These are phyloP conservation scores for Ustilago xerochloae DNA, from an alignment of 1,284 basidiomycete genomes.

Conservation along the genomic window DNA sequence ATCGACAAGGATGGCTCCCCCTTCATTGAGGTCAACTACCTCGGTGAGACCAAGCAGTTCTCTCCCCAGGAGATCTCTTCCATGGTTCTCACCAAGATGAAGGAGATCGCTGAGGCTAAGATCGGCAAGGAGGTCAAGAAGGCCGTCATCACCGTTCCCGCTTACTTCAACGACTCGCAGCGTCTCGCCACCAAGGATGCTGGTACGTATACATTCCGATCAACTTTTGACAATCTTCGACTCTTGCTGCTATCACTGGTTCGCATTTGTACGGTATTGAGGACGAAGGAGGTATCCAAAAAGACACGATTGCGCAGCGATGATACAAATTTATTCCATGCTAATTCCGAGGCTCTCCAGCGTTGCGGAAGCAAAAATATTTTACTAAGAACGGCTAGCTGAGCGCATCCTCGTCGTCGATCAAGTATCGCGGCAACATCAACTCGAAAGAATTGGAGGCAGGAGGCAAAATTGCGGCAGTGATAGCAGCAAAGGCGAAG, in stretches of 20 bases:
- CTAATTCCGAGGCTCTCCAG: conserved; percentile 65
- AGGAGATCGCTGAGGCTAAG: conserved; percentile 80
- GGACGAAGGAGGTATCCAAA: not conserved
- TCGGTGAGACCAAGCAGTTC: conserved; percentile 74
- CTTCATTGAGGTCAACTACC: conserved; percentile 74
- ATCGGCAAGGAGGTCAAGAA: conserved; percentile 76
- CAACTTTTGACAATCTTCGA: not conserved
- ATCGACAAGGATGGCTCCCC: conserved; percentile 74
- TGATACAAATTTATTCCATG: conserved; percentile 67
- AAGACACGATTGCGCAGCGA: conserved; percentile 54
- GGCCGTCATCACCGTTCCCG: conserved; percentile 78
- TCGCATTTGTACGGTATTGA: not conserved
- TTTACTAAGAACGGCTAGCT: conserved; percentile 62
- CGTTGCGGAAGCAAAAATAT: conserved; percentile 52
- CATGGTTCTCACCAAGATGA: conserved; percentile 99
- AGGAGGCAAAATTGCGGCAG: not conserved
- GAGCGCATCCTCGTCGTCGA: conserved; percentile 39
- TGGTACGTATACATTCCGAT: conserved; percentile 55
- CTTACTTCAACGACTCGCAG: conserved; percentile 79
- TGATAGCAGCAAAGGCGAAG: conserved; percentile 1
- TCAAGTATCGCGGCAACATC: not conserved
- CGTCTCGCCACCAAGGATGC: conserved; percentile 74
- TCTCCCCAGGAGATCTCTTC: conserved; percentile 84
- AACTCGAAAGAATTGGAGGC: not conserved
- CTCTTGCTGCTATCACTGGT: conserved; percentile 1